These are phyloP conservation scores for Trichoderma sp. DNA, from an alignment of 2,329 filamentous ascomycete species.

Conservation along the genomic window DNA sequence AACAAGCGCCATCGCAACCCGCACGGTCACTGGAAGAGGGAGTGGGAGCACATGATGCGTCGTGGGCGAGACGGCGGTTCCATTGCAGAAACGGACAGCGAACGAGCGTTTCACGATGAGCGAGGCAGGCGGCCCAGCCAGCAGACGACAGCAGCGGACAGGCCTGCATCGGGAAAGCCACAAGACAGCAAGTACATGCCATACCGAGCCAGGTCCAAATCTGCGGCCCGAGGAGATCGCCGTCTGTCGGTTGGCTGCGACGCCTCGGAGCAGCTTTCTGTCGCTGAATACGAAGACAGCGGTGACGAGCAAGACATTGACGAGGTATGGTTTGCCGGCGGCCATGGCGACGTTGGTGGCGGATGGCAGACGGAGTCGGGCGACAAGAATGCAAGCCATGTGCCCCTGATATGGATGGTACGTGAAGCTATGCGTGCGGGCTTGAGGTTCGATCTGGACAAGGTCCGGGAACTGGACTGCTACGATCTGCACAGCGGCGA, in stretches of 20 bases:
- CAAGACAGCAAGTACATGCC: conserved; percentile 39
- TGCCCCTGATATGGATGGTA: conserved; percentile 72
- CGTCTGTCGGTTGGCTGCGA: conserved; percentile 16
- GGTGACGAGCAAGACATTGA: conserved; percentile 69
- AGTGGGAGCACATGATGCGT: conserved; percentile 15
- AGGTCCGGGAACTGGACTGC: conserved; percentile 68
- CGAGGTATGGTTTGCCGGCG: conserved; percentile 79
- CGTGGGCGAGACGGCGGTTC: neutral
- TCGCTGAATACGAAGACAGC: conserved; percentile 30
- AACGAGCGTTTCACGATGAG: neutral
- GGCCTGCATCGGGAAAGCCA: conserved; percentile 24
- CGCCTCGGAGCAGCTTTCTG: conserved; percentile 14
- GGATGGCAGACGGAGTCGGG: conserved; percentile 65
- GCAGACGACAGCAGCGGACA: conserved; percentile 29
- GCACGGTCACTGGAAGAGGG: conserved; percentile 27
- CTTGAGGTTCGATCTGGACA: conserved; percentile 68
- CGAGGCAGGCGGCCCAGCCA: conserved; percentile 25
- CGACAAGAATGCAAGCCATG: conserved; percentile 66
- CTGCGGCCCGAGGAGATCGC: conserved; percentile 37
- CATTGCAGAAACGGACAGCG: neutral
- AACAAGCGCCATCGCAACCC: conserved; percentile 33
- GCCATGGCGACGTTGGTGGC: conserved; percentile 77
- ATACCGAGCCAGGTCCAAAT: conserved; percentile 47
- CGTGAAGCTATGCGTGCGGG: conserved; percentile 63
- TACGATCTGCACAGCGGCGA: conserved; percentile 28